Conservation (phyloP, 2,329 filamentous ascomycete species). For the Chlorencoelia australis region DNA sequence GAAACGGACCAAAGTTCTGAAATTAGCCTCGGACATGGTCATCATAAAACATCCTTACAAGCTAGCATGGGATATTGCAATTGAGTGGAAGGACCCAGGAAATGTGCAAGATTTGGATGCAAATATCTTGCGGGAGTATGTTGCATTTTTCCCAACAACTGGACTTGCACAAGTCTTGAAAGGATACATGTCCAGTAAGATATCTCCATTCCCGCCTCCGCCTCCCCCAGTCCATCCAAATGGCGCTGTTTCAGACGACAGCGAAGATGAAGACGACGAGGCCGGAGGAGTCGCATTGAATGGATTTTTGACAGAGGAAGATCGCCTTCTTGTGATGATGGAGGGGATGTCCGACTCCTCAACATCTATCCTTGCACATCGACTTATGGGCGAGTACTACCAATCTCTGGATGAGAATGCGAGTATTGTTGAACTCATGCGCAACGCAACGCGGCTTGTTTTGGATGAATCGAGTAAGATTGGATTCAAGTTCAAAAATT, state of each 20-base stretch:
- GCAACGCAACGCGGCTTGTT: constrained; percentile 58
- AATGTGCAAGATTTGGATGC: constrained; percentile 68
- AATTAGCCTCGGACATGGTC: constrained; percentile 84
- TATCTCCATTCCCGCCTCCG: constrained; percentile 65
- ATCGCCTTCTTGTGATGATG: constrained; percentile 71
- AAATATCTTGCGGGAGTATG: constrained; percentile 69
- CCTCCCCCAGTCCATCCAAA: constrained; percentile 24
- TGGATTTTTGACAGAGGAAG: constrained; percentile 58
- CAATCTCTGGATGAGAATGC: constrained; percentile 78
- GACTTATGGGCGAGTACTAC: constrained; percentile 76
- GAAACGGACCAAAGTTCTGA: constrained; percentile 64
- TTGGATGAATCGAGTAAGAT: constrained; percentile 52
- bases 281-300: constrained; percentile 43
- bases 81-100: constrained; percentile 81
- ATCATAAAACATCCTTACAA: constrained; percentile 87
- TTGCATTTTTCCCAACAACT: constrained; percentile 71
- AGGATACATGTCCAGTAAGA: constrained; percentile 70
- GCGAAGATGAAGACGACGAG: constrained; percentile 47
- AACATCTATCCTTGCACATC: constrained; percentile 71
- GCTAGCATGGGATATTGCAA: constrained; percentile 79
- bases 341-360: constrained; percentile 54
- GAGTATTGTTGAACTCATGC: constrained; percentile 67
- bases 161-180: constrained; percentile 75
- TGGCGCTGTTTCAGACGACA: constrained; percentile 35
- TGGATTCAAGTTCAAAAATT: constrained; percentile 59